Evolutionary conservation across 768 basidiomycete species (phyloP).

Genomic region (Melanogaster broomeanus): DNA sequence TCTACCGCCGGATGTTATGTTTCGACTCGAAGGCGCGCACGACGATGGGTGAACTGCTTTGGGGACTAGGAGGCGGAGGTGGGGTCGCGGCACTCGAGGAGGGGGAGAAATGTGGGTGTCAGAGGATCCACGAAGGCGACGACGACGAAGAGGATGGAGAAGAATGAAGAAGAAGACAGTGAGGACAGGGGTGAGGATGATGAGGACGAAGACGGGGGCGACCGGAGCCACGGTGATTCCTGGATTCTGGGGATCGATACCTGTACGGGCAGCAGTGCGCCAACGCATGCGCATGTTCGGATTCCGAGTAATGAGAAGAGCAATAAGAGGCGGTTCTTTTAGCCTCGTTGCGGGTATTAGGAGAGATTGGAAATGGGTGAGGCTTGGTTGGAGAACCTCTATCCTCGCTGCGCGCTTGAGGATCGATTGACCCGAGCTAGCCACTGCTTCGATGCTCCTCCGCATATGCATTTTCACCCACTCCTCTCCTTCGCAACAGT

Average conservation of each 20-base stretch:
- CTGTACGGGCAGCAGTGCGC: conserved; percentile 56
- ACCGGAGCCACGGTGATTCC: conserved; percentile 81
- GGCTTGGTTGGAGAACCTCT: conserved; percentile 1
- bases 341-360: conserved; percentile 8
- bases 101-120: conserved; percentile 67
- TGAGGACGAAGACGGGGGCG: conserved; percentile 46
- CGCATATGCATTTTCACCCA: too few species aligned
- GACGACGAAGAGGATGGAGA: conserved; percentile 22
- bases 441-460: too few species aligned
- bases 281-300: conserved; percentile 72
- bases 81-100: conserved; percentile 54
- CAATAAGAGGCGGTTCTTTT: conserved; percentile 76
- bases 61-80: conserved; percentile 73
- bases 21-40: conserved; percentile 88
- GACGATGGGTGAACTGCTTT: conserved; percentile 88
- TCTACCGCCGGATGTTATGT: conserved; percentile 90
- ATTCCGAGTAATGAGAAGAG: conserved; percentile 73
- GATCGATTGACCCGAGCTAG: too few species aligned
- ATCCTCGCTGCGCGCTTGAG: not conserved
- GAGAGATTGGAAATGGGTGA: not conserved
- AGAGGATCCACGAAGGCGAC: conserved; percentile 32
- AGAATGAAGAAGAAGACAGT: conserved; percentile 25
- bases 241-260: conserved; percentile 80
- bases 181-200: conserved; percentile 45
- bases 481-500: too few species aligned